A percentile compares a stretch with the other conserved stretches of the same genome.
Evolutionary conservation across 345 rosid species (phyloP).

Genomic region (Salix viminalis): DNA sequence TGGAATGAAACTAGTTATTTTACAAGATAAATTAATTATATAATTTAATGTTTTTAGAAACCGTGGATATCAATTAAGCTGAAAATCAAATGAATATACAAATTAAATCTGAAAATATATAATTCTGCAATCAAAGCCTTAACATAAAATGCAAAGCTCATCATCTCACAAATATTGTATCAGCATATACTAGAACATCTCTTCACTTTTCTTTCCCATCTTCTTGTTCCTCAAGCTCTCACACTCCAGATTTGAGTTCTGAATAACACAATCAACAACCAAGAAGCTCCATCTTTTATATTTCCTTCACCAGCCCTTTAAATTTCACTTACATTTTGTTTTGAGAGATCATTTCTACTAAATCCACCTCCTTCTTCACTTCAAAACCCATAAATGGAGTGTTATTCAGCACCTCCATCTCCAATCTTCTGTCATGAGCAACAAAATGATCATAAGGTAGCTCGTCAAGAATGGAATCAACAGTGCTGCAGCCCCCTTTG

Average conservation of each 20-base stretch:
- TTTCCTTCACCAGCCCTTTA: neutral
- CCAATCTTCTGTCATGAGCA: conserved; percentile 23
- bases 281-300: neutral
- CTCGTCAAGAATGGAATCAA: conserved; percentile 68
- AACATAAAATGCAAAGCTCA: neutral
- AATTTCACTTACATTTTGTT: conserved; percentile 5
- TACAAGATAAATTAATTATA: too few relatives aligned
- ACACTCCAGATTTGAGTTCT: neutral
- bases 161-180: neutral
- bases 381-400: conserved; percentile 16
- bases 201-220: neutral
- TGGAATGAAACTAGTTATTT: neutral
- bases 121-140: neutral
- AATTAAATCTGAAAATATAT: too few relatives aligned
- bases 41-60: neutral
- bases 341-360: conserved; percentile 56
- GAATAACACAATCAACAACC: neutral
- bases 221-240: neutral
- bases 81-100: too few relatives aligned
- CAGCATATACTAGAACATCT: neutral
- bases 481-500: conserved; percentile 46
- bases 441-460: conserved; percentile 26
- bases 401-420: conserved; percentile 17
- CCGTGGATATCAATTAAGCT: neutral
- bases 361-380: conserved; percentile 49